Conservation (phyloP, 495 filamentous ascomycete species). For the Schizothecium vesticola region DNA sequence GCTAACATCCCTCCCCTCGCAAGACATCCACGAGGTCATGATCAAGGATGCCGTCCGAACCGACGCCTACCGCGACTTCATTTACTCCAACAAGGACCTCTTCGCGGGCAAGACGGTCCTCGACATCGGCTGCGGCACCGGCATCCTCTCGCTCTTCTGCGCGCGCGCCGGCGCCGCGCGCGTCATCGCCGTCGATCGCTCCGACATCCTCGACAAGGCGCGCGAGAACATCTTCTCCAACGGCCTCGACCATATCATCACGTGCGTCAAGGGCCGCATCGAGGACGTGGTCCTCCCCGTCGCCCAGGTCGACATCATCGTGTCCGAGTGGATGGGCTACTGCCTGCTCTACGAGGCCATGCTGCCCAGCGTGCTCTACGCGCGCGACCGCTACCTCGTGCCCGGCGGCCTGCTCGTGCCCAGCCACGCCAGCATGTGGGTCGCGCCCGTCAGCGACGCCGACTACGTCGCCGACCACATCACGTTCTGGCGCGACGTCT, state of each 20-base stretch:
- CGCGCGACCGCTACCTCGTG: constrained; percentile 82
- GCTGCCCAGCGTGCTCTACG: constrained; percentile 92
- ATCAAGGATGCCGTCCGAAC: constrained; percentile 94
- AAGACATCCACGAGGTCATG: constrained; percentile 90
- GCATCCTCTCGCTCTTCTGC: constrained; percentile 81
- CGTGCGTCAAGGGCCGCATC: constrained; percentile 89
- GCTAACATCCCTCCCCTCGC: background rate
- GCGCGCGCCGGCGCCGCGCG: constrained; percentile 87
- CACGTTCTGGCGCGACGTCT: constrained; percentile 95
- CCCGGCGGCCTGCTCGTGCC: constrained; percentile 86
- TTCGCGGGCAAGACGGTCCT: constrained; percentile 98
- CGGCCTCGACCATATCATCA: constrained; percentile 77
- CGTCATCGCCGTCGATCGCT: constrained; percentile 96
- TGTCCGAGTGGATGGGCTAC: constrained; percentile 99
- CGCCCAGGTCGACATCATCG: constrained; percentile 92
- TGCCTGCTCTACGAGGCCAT: constrained; percentile 98
- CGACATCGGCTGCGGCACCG: constrained; percentile 95
- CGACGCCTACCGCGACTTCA: constrained; percentile 91
- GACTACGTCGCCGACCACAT: constrained; percentile 90
- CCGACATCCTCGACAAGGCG: constrained; percentile 93
- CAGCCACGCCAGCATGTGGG: constrained; percentile 82
- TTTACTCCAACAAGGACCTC: constrained; percentile 92
- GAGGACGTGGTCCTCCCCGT: constrained; percentile 90
- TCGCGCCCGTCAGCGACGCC: constrained; percentile 81
- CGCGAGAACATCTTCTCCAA: constrained; percentile 85